Evolutionary conservation across 2,329 filamentous ascomycete genomes (phyloP), one percentile per base, ranked within the genome.

Genomic region (Colletotrichum sp.): DNA sequence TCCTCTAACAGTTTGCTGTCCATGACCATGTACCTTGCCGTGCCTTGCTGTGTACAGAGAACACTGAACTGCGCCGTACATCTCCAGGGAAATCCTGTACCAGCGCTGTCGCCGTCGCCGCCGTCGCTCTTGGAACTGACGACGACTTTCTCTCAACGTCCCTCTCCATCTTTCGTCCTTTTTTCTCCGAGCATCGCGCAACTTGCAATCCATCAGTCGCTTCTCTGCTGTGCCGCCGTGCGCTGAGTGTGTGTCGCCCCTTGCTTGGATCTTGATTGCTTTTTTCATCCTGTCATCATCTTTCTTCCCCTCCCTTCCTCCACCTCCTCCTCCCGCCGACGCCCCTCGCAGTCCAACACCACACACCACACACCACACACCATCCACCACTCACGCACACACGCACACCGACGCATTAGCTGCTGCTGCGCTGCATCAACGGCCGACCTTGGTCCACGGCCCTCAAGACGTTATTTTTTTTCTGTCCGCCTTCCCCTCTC

Each of bases 91-190:
- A 66, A 21, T 36, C n/a, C 13, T 68, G 28, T 36, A 48, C 43
- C 64, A 67, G 24, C 64, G 28, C 43, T 26, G 32, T 28, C n/a
- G 67, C 30, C 57, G 57, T 74, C 36, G 71, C 67, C 67, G 59
- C 43, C 39, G 24, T 57, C 71, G 39, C 28, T 70, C 48, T 21
- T 48, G 43, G 43, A 48, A 48, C 43, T 21, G 43, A 48, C 67
- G 71, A 74, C 67, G 18, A 68, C 71, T 60, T 72, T 72, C 71
- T 71, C 48, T 34, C 59, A 21, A 16, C 39, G 24, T 55, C 30
- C 43, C 28, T 74, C n/a, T 32, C n/a, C 21, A 16, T 68, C 64
- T 36, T 30, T 21, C 30, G 24, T 16, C 65, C 67, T 34, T 43
- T 61, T 43, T 18, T 59, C 55, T 30, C 52, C 66, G 39, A 21